Base-by-base conservation (phyloP, 306 rosid species). In the Albizia julibrissin region DNA sequence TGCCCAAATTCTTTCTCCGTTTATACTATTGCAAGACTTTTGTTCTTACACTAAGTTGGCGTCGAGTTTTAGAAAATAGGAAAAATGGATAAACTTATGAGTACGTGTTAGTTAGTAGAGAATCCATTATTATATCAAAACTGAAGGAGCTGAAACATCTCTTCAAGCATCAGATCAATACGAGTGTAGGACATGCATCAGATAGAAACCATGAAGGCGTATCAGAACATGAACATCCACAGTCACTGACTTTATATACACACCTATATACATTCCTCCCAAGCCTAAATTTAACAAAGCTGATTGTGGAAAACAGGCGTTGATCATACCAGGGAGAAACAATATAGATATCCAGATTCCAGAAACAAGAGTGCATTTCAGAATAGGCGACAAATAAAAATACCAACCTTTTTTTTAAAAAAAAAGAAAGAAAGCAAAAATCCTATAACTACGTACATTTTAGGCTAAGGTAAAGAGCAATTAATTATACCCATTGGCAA, bases 161-260 rank as follows among this genome's bases (percentile, higher is more conserved):
- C 62, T 56, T 56, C 27, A 18, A 88, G 82, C 92, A 89, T 80
- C 86, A 91, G 83, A 84, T 89, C 81, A 91, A 81, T 79, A 84
- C 87, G 89, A 91, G 91, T 54, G 76, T 84, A 73, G 69, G 75
- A 67, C 89, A 88, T 85, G 93, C 93, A 70, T 87, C 89, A n/a
- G 8, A 69, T 40, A 11, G 47, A 69, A 40, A 13, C 5, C 65
- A 58, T n/a, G 27, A 12, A 58, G 29, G 27, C 13, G 29, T 10
- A 58, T 22, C 72, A 69, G 14, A 40, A 69, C 29, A n/a, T 21
- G 13, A 69, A 67, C 46, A 43, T 69, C 5, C 52, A 69, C 22
- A 40, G 16, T 69, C 46, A 5, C 21, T 12, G 54, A n/a, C 34
- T 42, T 69, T 0, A 67, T 67, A 22, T 69, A 42, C 8, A 21